phyloP scores from a whole-genome alignment of 208 protist genomes.

The Trypanosoma mega region DNA sequence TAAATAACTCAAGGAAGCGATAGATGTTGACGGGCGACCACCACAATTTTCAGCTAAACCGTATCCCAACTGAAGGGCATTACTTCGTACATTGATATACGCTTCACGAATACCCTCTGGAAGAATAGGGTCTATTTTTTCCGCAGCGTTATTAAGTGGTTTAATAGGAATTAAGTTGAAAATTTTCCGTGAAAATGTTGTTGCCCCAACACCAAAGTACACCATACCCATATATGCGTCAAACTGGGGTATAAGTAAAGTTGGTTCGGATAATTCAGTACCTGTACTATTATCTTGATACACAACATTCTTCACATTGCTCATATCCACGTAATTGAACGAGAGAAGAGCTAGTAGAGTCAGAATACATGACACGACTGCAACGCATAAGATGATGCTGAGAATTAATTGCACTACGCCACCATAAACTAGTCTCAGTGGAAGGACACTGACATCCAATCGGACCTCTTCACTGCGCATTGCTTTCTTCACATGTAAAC shows the following conservation, averaged over 20 bases:
- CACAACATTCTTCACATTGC: conserved; percentile 7
- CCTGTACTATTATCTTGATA: neutral
- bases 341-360: neutral
- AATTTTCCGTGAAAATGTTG: conserved; percentile 19
- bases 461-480: too few species aligned
- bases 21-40: conserved; percentile 6
- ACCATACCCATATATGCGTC: conserved; percentile 37
- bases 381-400: neutral
- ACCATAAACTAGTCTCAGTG: neutral
- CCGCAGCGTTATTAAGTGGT: neutral
- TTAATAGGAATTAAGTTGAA: conserved; percentile 19
- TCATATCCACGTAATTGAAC: neutral
- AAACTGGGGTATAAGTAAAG: conserved; percentile 44
- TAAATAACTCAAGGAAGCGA: conserved; percentile 16
- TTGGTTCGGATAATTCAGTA: neutral
- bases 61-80: conserved; percentile 52
- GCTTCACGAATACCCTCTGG: conserved; percentile 9
- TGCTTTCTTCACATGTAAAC: too few species aligned
- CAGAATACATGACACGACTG: neutral
- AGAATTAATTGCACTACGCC: neutral
- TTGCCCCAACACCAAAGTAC: conserved; percentile 28
- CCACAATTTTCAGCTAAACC: conserved; percentile 35
- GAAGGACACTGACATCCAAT: too few species aligned
- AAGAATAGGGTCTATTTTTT: conserved; percentile 2
- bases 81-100: conserved; percentile 21